phyloP scores from a whole-genome alignment of 306 rosid species.

The Arachis hypogaea region DNA sequence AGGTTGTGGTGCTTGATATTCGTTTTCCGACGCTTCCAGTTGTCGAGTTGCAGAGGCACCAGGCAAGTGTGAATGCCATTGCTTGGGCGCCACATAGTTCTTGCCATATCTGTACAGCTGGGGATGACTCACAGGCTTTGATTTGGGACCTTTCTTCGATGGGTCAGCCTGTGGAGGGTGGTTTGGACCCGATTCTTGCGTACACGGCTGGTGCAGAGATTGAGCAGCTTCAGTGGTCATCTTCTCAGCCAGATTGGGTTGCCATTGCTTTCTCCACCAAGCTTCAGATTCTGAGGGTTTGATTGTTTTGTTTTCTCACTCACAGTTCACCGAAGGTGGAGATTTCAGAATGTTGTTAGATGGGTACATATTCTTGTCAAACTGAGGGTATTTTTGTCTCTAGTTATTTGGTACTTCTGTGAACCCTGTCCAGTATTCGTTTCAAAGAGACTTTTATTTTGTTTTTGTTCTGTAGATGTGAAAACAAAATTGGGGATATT shows the following conservation, averaged over 20 bases:
- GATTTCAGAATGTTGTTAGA: not conserved
- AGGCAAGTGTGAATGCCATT: constrained; percentile 86
- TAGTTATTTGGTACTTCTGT: constrained; percentile 6
- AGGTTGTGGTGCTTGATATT: constrained; percentile 94
- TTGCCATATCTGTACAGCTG: constrained; percentile 97
- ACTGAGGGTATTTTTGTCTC: constrained; percentile 8
- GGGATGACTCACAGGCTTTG: constrained; percentile 95
- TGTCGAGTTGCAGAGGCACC: constrained; percentile 94
- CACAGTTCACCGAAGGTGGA: not conserved
- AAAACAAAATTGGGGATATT: constrained; percentile 17
- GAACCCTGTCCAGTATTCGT: not conserved
- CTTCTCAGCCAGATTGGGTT: constrained; percentile 99
- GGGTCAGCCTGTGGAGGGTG: constrained; percentile 95
- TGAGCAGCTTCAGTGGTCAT: constrained; percentile 99
- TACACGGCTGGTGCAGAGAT: constrained; percentile 97
- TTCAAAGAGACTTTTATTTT: not conserved
- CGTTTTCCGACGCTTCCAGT: constrained; percentile 97
- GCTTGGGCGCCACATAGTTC: constrained; percentile 99
- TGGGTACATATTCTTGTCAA: not conserved
- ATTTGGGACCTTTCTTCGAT: constrained; percentile 97
- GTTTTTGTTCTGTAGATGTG: constrained; percentile 1
- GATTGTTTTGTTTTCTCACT: constrained; percentile 30
- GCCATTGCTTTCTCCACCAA: constrained; percentile 92
- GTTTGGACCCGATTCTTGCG: constrained; percentile 94
- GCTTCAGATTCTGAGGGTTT: constrained; percentile 98